Base-by-base conservation (phyloP, 2,329 filamentous ascomycete genomes). In the Keithomyces neogunnii region DNA sequence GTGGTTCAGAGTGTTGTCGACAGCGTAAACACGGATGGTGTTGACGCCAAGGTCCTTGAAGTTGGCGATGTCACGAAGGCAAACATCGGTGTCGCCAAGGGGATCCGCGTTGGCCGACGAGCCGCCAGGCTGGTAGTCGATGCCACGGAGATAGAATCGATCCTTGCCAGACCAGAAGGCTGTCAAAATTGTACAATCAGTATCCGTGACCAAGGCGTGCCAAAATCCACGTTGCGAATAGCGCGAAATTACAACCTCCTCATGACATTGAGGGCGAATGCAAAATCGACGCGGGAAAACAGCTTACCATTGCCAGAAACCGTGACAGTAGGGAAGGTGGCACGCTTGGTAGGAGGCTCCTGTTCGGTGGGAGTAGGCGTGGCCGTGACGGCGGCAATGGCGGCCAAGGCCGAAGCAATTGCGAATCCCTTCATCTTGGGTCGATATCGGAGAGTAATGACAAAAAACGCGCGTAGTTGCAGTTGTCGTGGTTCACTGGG, bases 41-140 rank as follows among this genome's bases (percentile, higher is more conserved):
- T 96, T 96, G 72, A 96, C 75, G 47, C 90, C 89, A 48, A 96
- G 77, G 59, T 89, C 80, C 74, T 88, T 81, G 82, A 96, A 95
- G 66, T 89, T 76, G 48, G 73, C 71, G 60, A 96, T 86, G 64
- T 95, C 89, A 57, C 90, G 86, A 67, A 81, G 78, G 80, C 91
- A 96, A 63, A 77, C 71, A 3, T 69, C 69, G 29, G 73, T 64
- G 61, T 95, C 84, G 55, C 88, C 84, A 49, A 96, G 84, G 54
- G 90, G 89, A 65, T 96, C 90, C n/a, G 60, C 49, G 59, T 74
- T 73, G 54, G 67, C 68, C 3, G 78, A 75, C 31, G 78, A 76
- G 56, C 79, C 80, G 55, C 78, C 80, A n/a, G 80, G 80, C 65
- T 82, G 79, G 67, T 82, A 83, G 68, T 81, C 80, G 46, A 82